Evolutionary conservation across 768 basidiomycete species (phyloP).

Genomic region (Strobilomyces confusus): DNA sequence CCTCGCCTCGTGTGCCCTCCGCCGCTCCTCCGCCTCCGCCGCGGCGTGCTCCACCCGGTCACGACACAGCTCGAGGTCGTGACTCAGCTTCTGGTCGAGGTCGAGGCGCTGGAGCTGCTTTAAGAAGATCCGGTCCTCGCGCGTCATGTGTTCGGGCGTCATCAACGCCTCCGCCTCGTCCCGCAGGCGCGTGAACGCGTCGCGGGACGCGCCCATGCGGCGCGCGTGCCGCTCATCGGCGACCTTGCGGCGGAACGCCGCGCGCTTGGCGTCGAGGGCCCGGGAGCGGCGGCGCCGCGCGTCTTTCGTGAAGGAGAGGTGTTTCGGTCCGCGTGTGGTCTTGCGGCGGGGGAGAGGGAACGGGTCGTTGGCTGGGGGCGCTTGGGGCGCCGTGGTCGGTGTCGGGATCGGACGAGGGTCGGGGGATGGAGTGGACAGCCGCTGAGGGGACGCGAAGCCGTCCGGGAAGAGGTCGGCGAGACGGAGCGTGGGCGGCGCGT

Average conservation of each 20-base stretch:
- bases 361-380: background rate
- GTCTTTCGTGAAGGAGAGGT: conserved; percentile 8
- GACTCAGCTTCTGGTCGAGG: conserved; percentile 6
- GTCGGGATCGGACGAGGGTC: background rate
- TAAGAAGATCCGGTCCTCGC: conserved; percentile 25
- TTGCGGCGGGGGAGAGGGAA: conserved; percentile 3
- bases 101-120: conserved; percentile 18
- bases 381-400: background rate
- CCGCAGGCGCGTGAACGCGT: conserved; percentile 2
- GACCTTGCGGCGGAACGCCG: background rate
- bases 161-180: conserved; percentile 19
- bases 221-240: background rate
- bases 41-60: conserved; percentile 23
- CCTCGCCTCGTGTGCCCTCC: conserved; percentile 12
- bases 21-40: conserved; percentile 8
- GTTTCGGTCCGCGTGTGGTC: conserved; percentile 14
- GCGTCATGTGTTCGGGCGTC: conserved; percentile 10
- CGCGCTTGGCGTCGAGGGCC: conserved; percentile 10
- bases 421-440: background rate
- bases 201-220: background rate
- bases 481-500: conserved; percentile 6
- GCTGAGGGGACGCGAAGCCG: background rate
- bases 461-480: conserved; percentile 4
- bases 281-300: conserved; percentile 2
- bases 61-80: conserved; percentile 21